A percentile compares a stretch with the other conserved stretches of the same genome.
Evolutionary conservation across 306 rosid genomes (phyloP).

Genomic region (Dryas octopetala): DNA sequence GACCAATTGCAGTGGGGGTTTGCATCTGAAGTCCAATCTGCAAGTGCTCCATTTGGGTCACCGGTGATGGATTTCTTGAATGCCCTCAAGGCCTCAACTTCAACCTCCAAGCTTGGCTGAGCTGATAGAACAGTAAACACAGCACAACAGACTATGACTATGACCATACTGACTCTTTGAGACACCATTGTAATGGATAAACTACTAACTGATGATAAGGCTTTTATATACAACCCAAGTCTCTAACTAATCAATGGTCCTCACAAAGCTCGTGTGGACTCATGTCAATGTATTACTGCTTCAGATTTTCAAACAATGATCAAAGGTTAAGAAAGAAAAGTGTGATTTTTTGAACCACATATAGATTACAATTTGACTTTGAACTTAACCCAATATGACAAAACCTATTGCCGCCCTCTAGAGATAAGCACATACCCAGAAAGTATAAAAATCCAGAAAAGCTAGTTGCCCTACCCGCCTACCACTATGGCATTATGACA

Average conservation of each 20-base stretch:
- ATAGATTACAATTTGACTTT: constrained; percentile 15
- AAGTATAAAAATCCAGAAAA: too few relatives aligned
- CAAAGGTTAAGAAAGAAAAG: constrained; percentile 5
- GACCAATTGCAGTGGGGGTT: constrained; percentile 72
- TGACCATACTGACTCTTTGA: constrained; percentile 37
- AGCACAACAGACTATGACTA: constrained; percentile 32
- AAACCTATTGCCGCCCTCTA: not conserved
- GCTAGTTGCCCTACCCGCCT: too few relatives aligned
- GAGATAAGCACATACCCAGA: not conserved
- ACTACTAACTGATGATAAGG: not conserved
- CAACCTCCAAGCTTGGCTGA: constrained; percentile 44
- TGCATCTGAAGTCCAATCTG: constrained; percentile 48
- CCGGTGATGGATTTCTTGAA: constrained; percentile 53
- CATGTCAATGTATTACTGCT: not conserved
- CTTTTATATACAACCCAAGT: constrained; percentile 17
- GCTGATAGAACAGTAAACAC: constrained; percentile 27
- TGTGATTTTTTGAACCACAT: constrained; percentile 18
- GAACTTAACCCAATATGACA: not conserved
- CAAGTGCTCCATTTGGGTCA: constrained; percentile 55
- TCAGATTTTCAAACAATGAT: not conserved
- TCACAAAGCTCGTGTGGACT: constrained; percentile 8
- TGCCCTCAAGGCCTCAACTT: constrained; percentile 63
- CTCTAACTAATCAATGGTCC: not conserved
- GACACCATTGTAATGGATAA: constrained; percentile 34
- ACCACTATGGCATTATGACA: too few relatives aligned